Conservation (phyloP, 768 basidiomycete species). For the Suillus hirtellus region DNA sequence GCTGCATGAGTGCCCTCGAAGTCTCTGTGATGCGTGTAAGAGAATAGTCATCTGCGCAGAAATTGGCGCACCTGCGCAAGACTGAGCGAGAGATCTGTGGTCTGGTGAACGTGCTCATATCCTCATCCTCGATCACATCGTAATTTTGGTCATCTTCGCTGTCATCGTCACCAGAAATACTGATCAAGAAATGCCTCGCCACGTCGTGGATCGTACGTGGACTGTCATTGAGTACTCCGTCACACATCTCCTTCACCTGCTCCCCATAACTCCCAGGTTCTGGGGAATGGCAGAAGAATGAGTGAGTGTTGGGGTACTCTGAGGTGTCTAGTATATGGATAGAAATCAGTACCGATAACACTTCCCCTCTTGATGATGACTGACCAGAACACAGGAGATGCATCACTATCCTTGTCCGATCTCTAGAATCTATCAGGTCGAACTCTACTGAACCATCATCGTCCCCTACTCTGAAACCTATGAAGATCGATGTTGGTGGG, state of each 20-base stretch:
- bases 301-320: slow-evolving; percentile 63
- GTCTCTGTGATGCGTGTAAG: slow-evolving; percentile 39
- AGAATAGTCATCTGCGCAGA: slow-evolving; percentile 7
- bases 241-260: slow-evolving; percentile 43
- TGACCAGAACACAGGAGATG: slow-evolving; percentile 53
- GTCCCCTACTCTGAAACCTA: slow-evolving; percentile 56
- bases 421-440: slow-evolving; percentile 37
- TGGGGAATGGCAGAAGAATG: slow-evolving; percentile 55
- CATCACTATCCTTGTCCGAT: slow-evolving; percentile 36
- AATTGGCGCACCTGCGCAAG: slow-evolving; percentile 6
- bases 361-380: slow-evolving; percentile 13
- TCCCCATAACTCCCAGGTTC: slow-evolving; percentile 41
- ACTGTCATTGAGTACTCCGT: slow-evolving; percentile 42
- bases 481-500: background rate
- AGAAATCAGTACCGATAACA: background rate
- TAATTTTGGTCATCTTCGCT: slow-evolving; percentile 37
- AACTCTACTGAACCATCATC: slow-evolving; percentile 68
- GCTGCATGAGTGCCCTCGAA: slow-evolving; percentile 60
- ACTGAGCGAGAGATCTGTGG: background rate
- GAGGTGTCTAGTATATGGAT: slow-evolving; percentile 57
- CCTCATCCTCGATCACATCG: slow-evolving; percentile 25
- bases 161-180: slow-evolving; percentile 32
- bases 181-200: slow-evolving; percentile 42
- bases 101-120: background rate
- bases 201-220: slow-evolving; percentile 47